Base-by-base conservation (phyloP, 306 rosid species). In the Canavalia ensiformis region DNA sequence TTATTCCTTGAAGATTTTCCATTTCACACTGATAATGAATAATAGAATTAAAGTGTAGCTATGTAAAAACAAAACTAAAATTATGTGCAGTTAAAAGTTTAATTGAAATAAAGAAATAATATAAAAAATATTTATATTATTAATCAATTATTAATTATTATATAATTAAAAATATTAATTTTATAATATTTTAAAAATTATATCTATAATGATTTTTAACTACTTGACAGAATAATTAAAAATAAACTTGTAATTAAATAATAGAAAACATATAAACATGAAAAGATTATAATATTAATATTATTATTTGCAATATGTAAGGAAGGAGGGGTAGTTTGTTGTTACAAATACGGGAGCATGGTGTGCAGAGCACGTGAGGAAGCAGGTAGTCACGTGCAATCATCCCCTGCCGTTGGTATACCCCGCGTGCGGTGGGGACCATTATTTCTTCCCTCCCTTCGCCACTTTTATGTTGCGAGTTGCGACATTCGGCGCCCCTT, bases 381-480 rank as follows among this genome's bases (percentile, higher is more conserved):
- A 25, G 78, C 64, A 35, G 60, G 28, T 45, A 50, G 81, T 85
- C 90, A 89, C 91, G 88, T 90, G 95, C 63, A 68, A 73, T 85
- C 83, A 85, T 83, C 79, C 92, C 86, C 66, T 75, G 82, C 85
- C 82, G 88, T 83, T 84, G 84, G 81, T 89, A 69, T 73, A 79
- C 85, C 74, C 87, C 84, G 94, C 87, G 92, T 92, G 93, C 89
- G 89, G 91, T 90, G 90, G 93, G 94, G 88, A 81, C 90, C 90
- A 3, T 34, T 63, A 39, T 25, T 55, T 2, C 6, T 5, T 67
- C 46, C n/a, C 33, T 45, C 45, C 34, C 44, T 47, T 42, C 18
- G 33, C 45, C 42, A 44, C 8, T 79, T 57, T 45, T 79, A 65
- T 41, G 31, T 81, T 51, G 64, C 29, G 46, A 34, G 31, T 81